Evolutionary conservation across 192 early-diverging fungal species (phyloP).

Genomic region (Coemansia sp.): DNA sequence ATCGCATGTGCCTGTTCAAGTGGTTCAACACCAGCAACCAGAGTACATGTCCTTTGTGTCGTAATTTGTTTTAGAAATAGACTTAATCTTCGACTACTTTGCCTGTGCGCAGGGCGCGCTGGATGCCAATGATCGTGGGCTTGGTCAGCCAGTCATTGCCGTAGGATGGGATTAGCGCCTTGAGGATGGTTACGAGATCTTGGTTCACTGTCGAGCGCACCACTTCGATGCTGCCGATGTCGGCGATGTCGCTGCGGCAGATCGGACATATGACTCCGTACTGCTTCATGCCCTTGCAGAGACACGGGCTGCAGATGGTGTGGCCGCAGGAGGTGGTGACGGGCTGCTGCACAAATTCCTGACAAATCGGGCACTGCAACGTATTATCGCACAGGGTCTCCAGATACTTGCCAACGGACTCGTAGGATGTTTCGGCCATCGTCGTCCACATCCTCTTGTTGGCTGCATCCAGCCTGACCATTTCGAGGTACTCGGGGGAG

Average conservation of each 20-base stretch:
- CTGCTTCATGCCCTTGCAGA: constrained; percentile 27
- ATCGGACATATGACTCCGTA: constrained; percentile 40
- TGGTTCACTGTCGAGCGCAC: constrained; percentile 26
- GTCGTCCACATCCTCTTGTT: constrained; percentile 43
- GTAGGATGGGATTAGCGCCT: constrained; percentile 42
- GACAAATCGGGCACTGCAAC: constrained; percentile 45
- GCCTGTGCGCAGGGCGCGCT: constrained; percentile 20
- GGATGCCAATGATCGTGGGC: constrained; percentile 2
- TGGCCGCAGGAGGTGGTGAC: constrained; percentile 45
- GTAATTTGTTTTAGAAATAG: constrained; percentile 49
- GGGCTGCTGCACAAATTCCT: constrained; percentile 42
- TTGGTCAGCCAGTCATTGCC: constrained; percentile 18
- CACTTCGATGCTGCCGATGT: constrained; percentile 16
- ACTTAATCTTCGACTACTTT: background rate
- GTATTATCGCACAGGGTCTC: constrained; percentile 26
- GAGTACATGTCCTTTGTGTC: constrained; percentile 71
- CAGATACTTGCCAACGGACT: constrained; percentile 25
- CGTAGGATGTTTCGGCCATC: constrained; percentile 9
- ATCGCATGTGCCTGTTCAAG: constrained; percentile 90
- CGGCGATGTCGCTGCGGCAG: constrained; percentile 29
- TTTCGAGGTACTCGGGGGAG: constrained; percentile 14
- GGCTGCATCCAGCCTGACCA: constrained; percentile 39
- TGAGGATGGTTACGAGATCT: constrained; percentile 30
- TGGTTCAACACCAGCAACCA: constrained; percentile 72
- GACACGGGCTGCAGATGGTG: constrained; percentile 41